Percentiles rank a stretch among this genome's conserved stretches.
These are phyloP conservation scores for Dactylellina cionopaga DNA, from an alignment of 2,329 filamentous ascomycete species.

Conservation along the genomic window DNA sequence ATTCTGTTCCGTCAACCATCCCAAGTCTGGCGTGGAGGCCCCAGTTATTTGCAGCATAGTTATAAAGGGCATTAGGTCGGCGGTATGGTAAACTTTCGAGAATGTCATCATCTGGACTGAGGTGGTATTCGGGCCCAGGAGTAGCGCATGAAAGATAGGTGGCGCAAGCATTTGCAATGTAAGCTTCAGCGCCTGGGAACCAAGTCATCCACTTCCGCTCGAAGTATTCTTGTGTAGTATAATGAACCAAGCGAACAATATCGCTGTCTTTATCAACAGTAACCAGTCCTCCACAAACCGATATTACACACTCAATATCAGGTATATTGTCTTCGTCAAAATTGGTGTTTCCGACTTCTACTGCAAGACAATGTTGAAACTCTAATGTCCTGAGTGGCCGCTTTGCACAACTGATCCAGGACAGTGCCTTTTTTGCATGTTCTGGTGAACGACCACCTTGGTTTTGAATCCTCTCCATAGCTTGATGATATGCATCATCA, in stretches of 20 bases:
- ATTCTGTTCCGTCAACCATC: too few species aligned
- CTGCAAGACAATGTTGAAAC: constrained; percentile 6
- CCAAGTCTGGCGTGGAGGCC: not conserved
- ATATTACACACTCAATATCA: not conserved
- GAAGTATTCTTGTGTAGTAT: constrained; percentile 58
- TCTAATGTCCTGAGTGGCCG: not conserved
- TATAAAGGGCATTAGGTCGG: not conserved
- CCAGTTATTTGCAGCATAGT: constrained; percentile 6
- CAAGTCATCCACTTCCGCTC: not conserved
- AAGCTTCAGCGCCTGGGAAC: not conserved
- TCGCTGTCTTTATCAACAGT: constrained; percentile 56
- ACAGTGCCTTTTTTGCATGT: not conserved
- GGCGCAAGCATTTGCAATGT: not conserved
- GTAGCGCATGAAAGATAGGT: constrained; percentile 2
- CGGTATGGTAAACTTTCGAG: too few species aligned
- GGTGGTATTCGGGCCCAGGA: too few species aligned
- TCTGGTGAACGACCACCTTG: not conserved
- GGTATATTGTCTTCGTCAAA: constrained; percentile 5
- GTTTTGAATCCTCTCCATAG: not conserved
- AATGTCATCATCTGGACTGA: too few species aligned
- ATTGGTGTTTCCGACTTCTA: not conserved
- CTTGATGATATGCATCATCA: not conserved
- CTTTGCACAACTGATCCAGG: constrained; percentile 5
- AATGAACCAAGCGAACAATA: constrained; percentile 57
- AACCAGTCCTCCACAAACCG: constrained; percentile 57